phyloP scores from a whole-genome alignment of 305 asterid species.

The Fraxinus platypoda region DNA sequence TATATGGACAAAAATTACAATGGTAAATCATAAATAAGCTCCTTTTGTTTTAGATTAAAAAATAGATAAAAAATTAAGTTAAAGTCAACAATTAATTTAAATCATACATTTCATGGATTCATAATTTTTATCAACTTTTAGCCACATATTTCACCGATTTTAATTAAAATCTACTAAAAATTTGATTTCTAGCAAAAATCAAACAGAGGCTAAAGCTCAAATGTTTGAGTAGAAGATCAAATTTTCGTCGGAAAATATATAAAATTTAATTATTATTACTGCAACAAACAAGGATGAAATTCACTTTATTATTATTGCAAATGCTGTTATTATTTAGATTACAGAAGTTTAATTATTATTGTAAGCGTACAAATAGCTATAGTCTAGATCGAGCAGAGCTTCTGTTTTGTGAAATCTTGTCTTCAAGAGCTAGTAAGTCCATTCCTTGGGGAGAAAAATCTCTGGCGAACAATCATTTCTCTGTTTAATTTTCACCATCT shows the following conservation, averaged over 20 bases:
- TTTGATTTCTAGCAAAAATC: too few species aligned
- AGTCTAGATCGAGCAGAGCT: not conserved
- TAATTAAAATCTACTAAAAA: too few species aligned
- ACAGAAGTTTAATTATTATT: not conserved
- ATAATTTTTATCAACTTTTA: too few species aligned
- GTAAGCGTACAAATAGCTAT: not conserved
- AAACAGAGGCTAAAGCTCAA: not conserved
- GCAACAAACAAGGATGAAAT: not conserved
- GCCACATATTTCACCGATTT: not conserved
- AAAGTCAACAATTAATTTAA: not conserved
- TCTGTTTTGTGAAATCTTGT: not conserved
- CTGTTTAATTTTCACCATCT: slow-evolving; percentile 21
- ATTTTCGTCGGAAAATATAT: not conserved
- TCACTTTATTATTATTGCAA: not conserved
- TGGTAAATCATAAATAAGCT: not conserved
- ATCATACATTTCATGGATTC: not conserved
- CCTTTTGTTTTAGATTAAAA: too few species aligned
- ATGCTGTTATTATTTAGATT: not conserved
- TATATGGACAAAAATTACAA: too few species aligned
- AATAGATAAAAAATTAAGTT: too few species aligned
- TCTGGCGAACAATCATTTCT: slow-evolving; percentile 43
- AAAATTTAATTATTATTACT: too few species aligned
- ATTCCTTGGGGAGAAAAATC: slow-evolving; percentile 63
- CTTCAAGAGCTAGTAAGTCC: slow-evolving; percentile 46
- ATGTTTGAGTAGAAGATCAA: not conserved